Evolutionary conservation across 2,329 filamentous ascomycete genomes (phyloP).

Genomic region (Coniochaeta sp.): DNA sequence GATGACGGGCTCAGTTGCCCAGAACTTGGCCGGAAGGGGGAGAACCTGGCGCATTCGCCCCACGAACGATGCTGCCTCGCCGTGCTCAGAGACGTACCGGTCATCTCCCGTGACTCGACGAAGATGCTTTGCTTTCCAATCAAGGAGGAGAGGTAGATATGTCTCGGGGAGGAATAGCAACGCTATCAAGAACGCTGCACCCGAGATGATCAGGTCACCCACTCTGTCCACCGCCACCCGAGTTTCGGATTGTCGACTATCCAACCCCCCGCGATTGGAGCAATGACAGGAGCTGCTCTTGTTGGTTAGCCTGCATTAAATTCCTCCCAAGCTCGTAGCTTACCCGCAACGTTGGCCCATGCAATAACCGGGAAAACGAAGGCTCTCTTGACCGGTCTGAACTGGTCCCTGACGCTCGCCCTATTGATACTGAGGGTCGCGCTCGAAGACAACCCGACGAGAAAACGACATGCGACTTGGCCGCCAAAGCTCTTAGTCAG

Average conservation of each 20-base stretch:
- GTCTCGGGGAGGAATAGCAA: conserved; percentile 42
- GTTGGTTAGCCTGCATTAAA: conserved; percentile 7
- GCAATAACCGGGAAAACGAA: conserved; percentile 43
- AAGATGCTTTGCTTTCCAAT: conserved; percentile 35
- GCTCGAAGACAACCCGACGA: conserved; percentile 37
- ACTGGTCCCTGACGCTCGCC: conserved; percentile 38
- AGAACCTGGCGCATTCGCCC: conserved; percentile 25
- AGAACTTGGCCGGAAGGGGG: conserved; percentile 34
- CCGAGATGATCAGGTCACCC: conserved; percentile 33
- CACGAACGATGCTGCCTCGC: conserved; percentile 29
- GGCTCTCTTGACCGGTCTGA: conserved; percentile 37
- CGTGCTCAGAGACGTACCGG: conserved; percentile 38
- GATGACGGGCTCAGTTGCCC: conserved; percentile 37
- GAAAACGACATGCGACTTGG: conserved; percentile 39
- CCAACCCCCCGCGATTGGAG: conserved; percentile 36
- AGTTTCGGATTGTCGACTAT: conserved; percentile 28
- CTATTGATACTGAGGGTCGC: conserved; percentile 30
- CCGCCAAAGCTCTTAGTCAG: conserved; percentile 37
- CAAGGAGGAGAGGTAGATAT: conserved; percentile 36
- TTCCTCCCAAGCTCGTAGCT: conserved; percentile 5
- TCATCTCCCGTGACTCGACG: conserved; percentile 32
- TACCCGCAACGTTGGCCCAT: conserved; percentile 31
- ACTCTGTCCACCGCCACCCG: conserved; percentile 40
- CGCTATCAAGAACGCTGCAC: conserved; percentile 22
- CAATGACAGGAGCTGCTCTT: conserved; percentile 26